phyloP scores from a whole-genome alignment of 371 early-diverging fungal species.

The Vairimorpha necatrix region DNA sequence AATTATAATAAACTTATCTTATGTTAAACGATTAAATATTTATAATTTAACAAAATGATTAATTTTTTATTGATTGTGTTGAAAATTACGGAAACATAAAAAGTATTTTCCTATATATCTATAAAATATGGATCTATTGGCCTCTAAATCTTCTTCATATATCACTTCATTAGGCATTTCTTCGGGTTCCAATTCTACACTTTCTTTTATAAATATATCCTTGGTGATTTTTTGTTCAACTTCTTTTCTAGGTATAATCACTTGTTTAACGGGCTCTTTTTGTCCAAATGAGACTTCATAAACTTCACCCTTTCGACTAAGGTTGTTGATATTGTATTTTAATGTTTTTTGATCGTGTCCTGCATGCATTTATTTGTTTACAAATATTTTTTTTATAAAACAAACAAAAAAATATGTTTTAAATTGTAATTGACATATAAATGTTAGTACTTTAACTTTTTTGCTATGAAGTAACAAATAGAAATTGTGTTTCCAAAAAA shows the following conservation, averaged over 20 bases:
- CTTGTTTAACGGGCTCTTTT: not conserved
- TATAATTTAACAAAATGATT: too few relatives aligned
- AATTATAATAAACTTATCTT: too few relatives aligned
- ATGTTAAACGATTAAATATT: too few relatives aligned
- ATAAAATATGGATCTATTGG: not conserved
- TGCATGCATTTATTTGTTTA: too few relatives aligned
- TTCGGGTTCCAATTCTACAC: not conserved
- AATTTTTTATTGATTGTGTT: too few relatives aligned
- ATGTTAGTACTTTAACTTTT: too few relatives aligned
- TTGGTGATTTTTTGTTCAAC: not conserved
- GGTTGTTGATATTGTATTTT: not conserved
- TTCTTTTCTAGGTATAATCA: not conserved
- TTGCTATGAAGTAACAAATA: too few relatives aligned
- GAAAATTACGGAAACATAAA: not conserved
- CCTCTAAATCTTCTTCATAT: not conserved
- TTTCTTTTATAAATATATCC: not conserved
- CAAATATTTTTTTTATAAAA: too few relatives aligned
- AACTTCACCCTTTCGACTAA: not conserved
- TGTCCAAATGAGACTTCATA: conserved; percentile 9
- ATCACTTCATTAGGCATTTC: not conserved
- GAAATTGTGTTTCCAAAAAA: too few relatives aligned
- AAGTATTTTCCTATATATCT: not conserved
- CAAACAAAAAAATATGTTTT: too few relatives aligned
- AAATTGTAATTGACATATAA: too few relatives aligned
- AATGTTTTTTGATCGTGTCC: too few relatives aligned